Conservation (phyloP, 805 yeast species). For the Pichia pseudocactophila region DNA sequence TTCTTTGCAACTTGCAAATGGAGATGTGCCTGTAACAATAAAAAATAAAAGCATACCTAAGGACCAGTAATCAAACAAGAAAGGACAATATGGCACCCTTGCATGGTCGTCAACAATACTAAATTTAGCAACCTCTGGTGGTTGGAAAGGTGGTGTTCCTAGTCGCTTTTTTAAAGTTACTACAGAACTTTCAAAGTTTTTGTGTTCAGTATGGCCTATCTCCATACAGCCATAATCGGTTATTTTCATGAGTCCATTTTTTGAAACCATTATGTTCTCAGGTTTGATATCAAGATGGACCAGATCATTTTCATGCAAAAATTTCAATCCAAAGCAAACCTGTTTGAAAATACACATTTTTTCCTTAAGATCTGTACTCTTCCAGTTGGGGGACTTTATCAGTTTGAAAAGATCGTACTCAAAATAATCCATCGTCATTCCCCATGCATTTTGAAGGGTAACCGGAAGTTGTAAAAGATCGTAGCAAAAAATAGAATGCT, state of each 20-base stretch:
- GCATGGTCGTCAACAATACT: slow-evolving; percentile 24
- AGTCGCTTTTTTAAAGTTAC: slow-evolving; percentile 37
- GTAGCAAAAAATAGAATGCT: slow-evolving; percentile 52
- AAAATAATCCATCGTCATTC: slow-evolving; percentile 59
- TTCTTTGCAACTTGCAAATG: slow-evolving; percentile 44
- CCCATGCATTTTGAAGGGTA: slow-evolving; percentile 64
- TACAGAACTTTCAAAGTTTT: slow-evolving; percentile 38
- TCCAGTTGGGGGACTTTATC: slow-evolving; percentile 54
- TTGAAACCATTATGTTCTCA: slow-evolving; percentile 56
- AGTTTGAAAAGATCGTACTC: slow-evolving; percentile 52
- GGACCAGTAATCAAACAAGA: slow-evolving; percentile 64
- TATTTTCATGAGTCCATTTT: slow-evolving; percentile 52
- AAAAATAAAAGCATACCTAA: slow-evolving; percentile 61
- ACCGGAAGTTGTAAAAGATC: slow-evolving; percentile 51
- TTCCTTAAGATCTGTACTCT: slow-evolving; percentile 37
- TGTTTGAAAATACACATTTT: slow-evolving; percentile 65
- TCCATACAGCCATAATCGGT: slow-evolving; percentile 75
- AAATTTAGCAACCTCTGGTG: slow-evolving; percentile 63
- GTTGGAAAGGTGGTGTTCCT: slow-evolving; percentile 75
- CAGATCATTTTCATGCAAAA: slow-evolving; percentile 54
- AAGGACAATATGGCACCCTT: slow-evolving; percentile 39
- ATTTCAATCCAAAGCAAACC: slow-evolving; percentile 50
- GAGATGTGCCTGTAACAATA: slow-evolving; percentile 47
- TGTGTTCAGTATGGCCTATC: slow-evolving; percentile 46
- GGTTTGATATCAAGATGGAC: slow-evolving; percentile 73